Evolutionary conservation across 179 eudicot species (phyloP).

Genomic region (Gypsophila paniculata): DNA sequence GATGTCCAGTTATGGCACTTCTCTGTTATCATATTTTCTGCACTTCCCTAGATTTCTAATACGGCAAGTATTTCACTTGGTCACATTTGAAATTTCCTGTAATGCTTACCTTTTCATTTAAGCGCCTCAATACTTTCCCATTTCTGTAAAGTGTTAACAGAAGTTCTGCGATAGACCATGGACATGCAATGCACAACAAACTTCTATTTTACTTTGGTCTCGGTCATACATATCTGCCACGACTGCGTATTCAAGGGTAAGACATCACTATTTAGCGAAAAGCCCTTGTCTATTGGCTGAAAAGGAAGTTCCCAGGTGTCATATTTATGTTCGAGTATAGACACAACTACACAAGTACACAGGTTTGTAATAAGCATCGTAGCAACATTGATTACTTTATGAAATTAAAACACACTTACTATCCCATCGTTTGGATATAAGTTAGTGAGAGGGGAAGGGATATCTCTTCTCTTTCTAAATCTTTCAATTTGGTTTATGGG

Average conservation of each 20-base stretch:
- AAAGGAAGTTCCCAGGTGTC: too few relatives aligned
- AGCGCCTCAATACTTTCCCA: neutral
- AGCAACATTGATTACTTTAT: too few relatives aligned
- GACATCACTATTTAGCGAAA: too few relatives aligned
- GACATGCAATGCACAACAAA: neutral
- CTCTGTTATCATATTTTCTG: conserved; percentile 9
- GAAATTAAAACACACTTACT: too few relatives aligned
- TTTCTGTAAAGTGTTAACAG: neutral
- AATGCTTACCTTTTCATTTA: neutral
- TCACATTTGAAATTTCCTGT: neutral
- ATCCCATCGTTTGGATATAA: too few relatives aligned
- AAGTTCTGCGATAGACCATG: neutral
- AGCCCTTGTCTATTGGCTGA: too few relatives aligned
- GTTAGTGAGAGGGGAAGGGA: too few relatives aligned
- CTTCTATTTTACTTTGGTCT: neutral
- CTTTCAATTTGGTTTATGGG: too few relatives aligned
- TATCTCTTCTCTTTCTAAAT: too few relatives aligned
- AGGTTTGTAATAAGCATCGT: neutral
- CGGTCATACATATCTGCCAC: neutral
- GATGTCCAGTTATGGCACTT: neutral
- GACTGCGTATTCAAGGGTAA: neutral
- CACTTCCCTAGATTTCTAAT: neutral
- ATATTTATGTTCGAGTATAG: neutral
- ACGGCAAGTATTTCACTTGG: conserved; percentile 9
- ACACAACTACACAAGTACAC: too few relatives aligned